Base-by-base conservation (phyloP, 805 yeast species). In the Starmerella potacharoeniae region DNA sequence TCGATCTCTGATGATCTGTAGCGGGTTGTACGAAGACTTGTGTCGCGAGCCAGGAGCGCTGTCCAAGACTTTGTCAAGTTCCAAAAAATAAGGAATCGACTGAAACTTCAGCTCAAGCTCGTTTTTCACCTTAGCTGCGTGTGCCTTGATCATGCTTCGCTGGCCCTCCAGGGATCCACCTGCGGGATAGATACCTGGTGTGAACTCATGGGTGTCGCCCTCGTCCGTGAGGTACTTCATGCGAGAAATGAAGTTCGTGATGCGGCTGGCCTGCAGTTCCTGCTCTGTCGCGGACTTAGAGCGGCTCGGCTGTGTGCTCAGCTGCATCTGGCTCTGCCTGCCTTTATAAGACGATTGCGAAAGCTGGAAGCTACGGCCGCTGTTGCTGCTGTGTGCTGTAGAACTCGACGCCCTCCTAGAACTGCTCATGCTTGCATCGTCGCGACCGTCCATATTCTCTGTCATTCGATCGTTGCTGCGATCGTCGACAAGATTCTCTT, bases 1-100 rank as follows among this genome's bases (percentile, higher is more conserved):
- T 55, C 95, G 74, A 68, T 87, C 84, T 55, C 96, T 71, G 31
- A 88, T 79, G n/a, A 82, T 76, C 68, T 86, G 95, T 45, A 88
- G 70, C 4, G 96, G 96, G 65, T 88, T 88, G 71, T 82, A 88
- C 10, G 37, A 30, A 22, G 40, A 16, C 31, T 39, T 33, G 28
- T 28, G 29, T 1, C 35, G 22, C 11, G 28, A 36, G 28, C 31
- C 16, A 11, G 16, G 28, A 31, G 46, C 34, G 30, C 29, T 14
- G n/a, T 52, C 54, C 10, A 17, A 29, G 45, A 50, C 14, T 22
- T 22, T 11, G 28, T 54, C 58, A 16, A 52, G 50, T 43, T 58
- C 54, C 39, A 51, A 3, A 14, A 46, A 44, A 55, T 45, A 56
- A 53, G 51, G n/a, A 58, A 59, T 55, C 55, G 62, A 50, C 61